Evolutionary conservation across 73 alveolate genomes (phyloP), one percentile per base, ranked within the genome.

Genomic region (Uronychia binucleata): DNA sequence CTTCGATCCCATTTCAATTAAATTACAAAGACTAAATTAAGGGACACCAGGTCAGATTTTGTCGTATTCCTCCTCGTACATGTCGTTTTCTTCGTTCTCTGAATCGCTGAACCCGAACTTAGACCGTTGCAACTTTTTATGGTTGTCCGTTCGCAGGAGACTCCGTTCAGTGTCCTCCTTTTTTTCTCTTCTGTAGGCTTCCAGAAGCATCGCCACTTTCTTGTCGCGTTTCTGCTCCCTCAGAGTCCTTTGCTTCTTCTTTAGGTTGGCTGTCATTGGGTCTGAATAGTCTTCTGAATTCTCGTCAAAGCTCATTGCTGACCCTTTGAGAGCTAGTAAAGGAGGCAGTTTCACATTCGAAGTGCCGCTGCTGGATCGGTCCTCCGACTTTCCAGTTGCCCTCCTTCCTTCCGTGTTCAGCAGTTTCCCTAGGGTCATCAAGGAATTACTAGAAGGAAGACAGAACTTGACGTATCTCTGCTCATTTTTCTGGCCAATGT

Each of bases 81-180:
- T 31, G 26, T 77, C 83, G 29, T 30, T 60, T 14, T 29, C 86
- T 8, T 86, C 92, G 33, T 83, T 92, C 31, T 89, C 95, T 33
- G 88, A 89, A 46, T 89, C 95, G 79, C 86, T 46, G 82, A 89
- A 89, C 34, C 95, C 95, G 34, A 84, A 80, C 34, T 89, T 89
- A n/a, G n/a, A n/a, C n/a, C n/a, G n/a, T n/a, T n/a, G n/a, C n/a
- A n/a, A n/a, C n/a, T n/a, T n/a, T n/a, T n/a, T n/a, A n/a, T n/a
- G n/a, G n/a, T n/a, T n/a, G n/a, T n/a, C n/a, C n/a, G n/a, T n/a
- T n/a, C n/a, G n/a, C n/a, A n/a, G n/a, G n/a, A n/a, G n/a, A n/a
- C n/a, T 60, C 77, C 80, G 46, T 34, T 81, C 31, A 27, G 57
- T 30, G 28, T 74, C 14, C 77, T 87, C 89, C 75, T 74, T 81